Evolutionary conservation across 352 stramenopile species (phyloP), one percentile per base, ranked within the genome.

Genomic region (Phytophthora crassamura): DNA sequence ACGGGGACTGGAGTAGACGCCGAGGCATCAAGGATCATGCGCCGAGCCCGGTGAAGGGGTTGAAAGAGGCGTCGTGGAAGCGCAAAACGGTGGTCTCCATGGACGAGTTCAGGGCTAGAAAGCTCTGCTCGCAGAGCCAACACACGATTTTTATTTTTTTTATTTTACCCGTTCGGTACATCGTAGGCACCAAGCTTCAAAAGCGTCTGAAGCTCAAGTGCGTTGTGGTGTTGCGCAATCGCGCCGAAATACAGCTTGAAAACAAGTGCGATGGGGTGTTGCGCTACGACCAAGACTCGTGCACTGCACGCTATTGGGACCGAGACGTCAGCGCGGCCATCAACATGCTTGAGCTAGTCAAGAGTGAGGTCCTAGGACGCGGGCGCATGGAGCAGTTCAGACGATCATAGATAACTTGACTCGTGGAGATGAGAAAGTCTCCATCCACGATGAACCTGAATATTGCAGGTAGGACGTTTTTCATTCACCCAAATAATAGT

Each of bases 51-150:
- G 55, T 71, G 3, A 71, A 66, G 49, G 53, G 54, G 11, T 56
- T 65, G 32, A 45, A 43, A 9, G 1, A 70, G 41, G 48, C 54
- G 33, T 16, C 64, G 53, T 15, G 5, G 34, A 70, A 70, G 54
- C 62, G 63, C 36, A 49, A 49, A 48, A 66, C 39, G 10, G 49
- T 66, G 63, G 63, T 71, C 42, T 60, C 49, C 43, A 65, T 62
- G 63, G 63, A 71, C 34, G 63, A 71, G 49, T 71, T 71, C 63
- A 66, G 34, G 62, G 65, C 49, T 54, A 65, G 62, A 47, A 70
- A 64, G 41, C 54, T 69, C 61, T 69, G 61, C 53, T 70, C 62
- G 62, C 46, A 54, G 54, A 65, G 48, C 47, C 62, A 64, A 51
- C 51, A 54, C 14, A 36, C 42, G 57, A n/a, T n/a, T n/a, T n/a